Percentiles rank a stretch among this genome's conserved stretches.
phyloP scores from a whole-genome alignment of 2,329 filamentous ascomycete species.

The Ophioceras dolichostomum region DNA sequence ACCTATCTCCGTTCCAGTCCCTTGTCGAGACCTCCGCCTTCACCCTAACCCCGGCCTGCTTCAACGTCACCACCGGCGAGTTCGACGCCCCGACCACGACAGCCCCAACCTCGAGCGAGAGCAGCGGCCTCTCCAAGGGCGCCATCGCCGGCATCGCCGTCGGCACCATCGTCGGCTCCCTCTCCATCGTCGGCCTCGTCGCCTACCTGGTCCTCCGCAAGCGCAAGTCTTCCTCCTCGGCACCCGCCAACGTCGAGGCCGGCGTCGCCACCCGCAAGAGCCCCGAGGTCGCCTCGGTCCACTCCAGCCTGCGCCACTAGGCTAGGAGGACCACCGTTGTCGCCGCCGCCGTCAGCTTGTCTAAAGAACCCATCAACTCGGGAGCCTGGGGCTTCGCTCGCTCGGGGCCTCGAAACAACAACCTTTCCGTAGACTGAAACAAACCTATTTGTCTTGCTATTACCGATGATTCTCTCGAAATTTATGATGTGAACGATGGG shows the following conservation, averaged over 20 bases:
- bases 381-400: too few relatives aligned
- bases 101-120: conserved; percentile 3
- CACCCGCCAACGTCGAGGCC: not conserved
- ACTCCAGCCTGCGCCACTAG: not conserved
- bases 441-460: not conserved
- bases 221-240: not conserved
- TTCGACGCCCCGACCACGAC: conserved; percentile 14
- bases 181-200: conserved; percentile 11
- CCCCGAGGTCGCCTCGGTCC: not conserved
- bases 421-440: too few relatives aligned
- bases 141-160: conserved; percentile 24
- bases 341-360: too few relatives aligned
- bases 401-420: too few relatives aligned
- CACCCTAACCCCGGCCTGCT: conserved; percentile 18
- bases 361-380: too few relatives aligned
- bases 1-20: too few relatives aligned
- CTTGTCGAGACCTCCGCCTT: conserved; percentile 18
- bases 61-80: conserved; percentile 21
- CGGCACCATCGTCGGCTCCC: conserved; percentile 18
- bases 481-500: too few relatives aligned
- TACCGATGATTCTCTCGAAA: too few relatives aligned
- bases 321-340: too few relatives aligned
- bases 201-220: conserved; percentile 14
- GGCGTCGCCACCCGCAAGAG: not conserved
- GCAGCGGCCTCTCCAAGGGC: conserved; percentile 14